These are phyloP conservation scores for Thalassiosira sp. DNA, from an alignment of 352 stramenopile genomes.

Conservation along the genomic window DNA sequence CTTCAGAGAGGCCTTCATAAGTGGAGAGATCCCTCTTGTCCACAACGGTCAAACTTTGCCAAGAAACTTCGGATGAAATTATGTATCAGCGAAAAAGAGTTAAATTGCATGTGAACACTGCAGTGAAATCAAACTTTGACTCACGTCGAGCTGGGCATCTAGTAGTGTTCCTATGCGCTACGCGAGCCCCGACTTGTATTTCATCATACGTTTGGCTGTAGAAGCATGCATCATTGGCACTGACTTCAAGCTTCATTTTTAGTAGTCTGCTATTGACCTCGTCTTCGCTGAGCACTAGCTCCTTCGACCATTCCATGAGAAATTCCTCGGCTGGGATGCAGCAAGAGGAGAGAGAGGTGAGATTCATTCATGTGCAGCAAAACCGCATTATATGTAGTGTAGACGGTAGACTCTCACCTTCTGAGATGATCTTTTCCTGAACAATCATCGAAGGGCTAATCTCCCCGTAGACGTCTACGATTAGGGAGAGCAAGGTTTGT, in stretches of 20 bases:
- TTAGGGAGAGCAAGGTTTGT: too few species aligned
- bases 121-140: too few species aligned
- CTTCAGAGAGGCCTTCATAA: slow-evolving; percentile 1
- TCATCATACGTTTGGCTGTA: not conserved
- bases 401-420: too few species aligned
- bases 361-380: too few species aligned
- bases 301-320: not conserved
- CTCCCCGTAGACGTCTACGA: slow-evolving; percentile 25
- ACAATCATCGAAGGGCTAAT: slow-evolving; percentile 5
- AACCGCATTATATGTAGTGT: too few species aligned
- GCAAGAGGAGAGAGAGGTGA: too few species aligned
- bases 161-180: not conserved
- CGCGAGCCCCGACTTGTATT: not conserved
- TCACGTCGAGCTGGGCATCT: not conserved
- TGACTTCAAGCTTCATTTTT: not conserved
- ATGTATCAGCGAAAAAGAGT: too few species aligned
- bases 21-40: not conserved
- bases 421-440: not conserved
- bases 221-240: not conserved
- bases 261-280: not conserved
- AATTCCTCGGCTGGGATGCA: too few species aligned
- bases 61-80: too few species aligned
- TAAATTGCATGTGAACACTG: too few species aligned
- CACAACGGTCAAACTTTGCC: not conserved
- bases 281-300: not conserved